Evolutionary conservation across 1,284 basidiomycete genomes (phyloP).

Genomic region (Retiboletus flavoniger): DNA sequence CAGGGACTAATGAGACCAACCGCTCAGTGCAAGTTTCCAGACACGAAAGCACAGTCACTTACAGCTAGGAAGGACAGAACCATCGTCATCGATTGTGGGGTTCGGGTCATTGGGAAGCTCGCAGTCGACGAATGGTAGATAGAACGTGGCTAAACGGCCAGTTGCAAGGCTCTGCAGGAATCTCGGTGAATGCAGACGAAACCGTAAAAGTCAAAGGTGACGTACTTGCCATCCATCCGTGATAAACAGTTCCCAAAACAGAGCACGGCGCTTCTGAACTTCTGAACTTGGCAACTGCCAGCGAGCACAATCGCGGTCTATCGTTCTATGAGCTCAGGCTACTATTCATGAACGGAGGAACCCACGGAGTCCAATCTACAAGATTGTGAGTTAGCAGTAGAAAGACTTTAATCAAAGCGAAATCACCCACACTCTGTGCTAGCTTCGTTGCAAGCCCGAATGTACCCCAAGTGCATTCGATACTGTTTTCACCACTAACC

Average conservation of each 20-base stretch:
- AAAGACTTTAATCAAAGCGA: neutral
- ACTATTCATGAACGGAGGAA: constrained; percentile 13
- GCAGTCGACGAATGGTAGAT: constrained; percentile 64
- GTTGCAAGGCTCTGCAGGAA: constrained; percentile 51
- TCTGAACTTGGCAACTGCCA: constrained; percentile 60
- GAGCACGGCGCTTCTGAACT: constrained; percentile 64
- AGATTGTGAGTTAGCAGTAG: constrained; percentile 12
- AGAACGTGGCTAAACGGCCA: constrained; percentile 64
- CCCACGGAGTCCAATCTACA: constrained; percentile 64
- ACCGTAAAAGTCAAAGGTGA: neutral
- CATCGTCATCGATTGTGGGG: constrained; percentile 52
- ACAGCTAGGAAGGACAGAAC: constrained; percentile 54
- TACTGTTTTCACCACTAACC: constrained; percentile 53
- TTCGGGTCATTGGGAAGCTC: constrained; percentile 58
- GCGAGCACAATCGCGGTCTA: constrained; percentile 68
- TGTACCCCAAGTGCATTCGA: constrained; percentile 60
- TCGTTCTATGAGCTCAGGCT: constrained; percentile 7
- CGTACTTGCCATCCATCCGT: constrained; percentile 67
- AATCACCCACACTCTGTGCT: constrained; percentile 58
- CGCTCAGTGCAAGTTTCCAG: neutral
- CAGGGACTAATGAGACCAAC: constrained; percentile 47
- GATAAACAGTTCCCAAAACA: constrained; percentile 73
- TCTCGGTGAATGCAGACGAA: neutral
- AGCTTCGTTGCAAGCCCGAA: constrained; percentile 61
- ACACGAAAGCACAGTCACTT: constrained; percentile 26